Evolutionary conservation across 345 rosid species (phyloP).

Genomic region (Luvunga scandens): DNA sequence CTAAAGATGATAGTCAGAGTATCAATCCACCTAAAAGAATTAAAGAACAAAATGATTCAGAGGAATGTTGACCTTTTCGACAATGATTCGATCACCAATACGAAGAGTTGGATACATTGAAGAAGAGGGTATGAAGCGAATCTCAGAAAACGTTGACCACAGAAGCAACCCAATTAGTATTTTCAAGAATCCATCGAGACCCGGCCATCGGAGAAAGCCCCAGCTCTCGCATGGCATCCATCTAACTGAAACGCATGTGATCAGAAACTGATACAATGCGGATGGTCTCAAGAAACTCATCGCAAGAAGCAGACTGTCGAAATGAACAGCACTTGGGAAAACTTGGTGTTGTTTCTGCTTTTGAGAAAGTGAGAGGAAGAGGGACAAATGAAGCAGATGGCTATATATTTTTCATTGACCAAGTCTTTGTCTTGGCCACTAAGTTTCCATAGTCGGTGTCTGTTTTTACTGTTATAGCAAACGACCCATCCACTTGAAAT

Average conservation of each 20-base stretch:
- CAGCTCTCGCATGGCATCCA: conserved; percentile 51
- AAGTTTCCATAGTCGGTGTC: conserved; percentile 17
- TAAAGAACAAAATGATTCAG: too few species aligned
- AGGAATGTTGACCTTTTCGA: conserved; percentile 34
- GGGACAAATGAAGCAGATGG: not conserved
- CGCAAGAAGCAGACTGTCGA: not conserved
- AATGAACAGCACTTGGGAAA: not conserved
- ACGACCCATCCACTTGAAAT: not conserved
- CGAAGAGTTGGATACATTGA: conserved; percentile 49
- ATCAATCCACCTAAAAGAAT: too few species aligned
- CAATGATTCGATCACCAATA: conserved; percentile 42
- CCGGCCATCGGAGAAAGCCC: conserved; percentile 45
- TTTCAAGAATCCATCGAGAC: conserved; percentile 32
- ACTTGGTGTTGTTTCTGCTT: not conserved
- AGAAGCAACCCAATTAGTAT: conserved; percentile 26
- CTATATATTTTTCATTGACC: not conserved
- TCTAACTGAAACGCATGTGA: conserved; percentile 10
- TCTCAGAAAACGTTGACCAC: conserved; percentile 38
- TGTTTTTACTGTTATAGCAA: not conserved
- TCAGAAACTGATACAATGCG: conserved; percentile 19
- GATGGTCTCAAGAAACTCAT: conserved; percentile 46
- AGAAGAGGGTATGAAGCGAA: conserved; percentile 38
- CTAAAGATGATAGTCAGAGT: not conserved
- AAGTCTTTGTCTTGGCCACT: conserved; percentile 2
- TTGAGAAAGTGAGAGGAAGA: not conserved